Conservation (phyloP, 192 early-diverging fungal genomes). For the Coemansia sp. region DNA sequence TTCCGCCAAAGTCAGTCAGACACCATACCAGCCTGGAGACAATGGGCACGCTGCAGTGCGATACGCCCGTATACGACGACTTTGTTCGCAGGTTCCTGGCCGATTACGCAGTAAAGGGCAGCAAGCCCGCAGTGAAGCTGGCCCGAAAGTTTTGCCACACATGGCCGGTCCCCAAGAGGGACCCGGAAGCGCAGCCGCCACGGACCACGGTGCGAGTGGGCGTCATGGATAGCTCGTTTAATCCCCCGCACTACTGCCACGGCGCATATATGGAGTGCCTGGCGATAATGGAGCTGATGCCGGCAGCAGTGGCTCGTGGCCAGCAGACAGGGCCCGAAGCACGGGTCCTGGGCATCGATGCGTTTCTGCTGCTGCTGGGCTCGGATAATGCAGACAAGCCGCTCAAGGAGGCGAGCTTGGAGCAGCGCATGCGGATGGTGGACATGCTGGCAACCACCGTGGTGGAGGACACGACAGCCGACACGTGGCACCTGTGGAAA, state of each 20-base stretch:
- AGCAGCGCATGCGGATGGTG: slow-evolving; percentile 72
- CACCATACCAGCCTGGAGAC: neutral
- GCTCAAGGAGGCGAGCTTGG: slow-evolving; percentile 52
- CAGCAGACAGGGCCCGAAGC: slow-evolving; percentile 9
- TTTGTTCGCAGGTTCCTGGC: slow-evolving; percentile 34
- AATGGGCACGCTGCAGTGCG: slow-evolving; percentile 32
- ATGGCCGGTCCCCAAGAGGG: slow-evolving; percentile 22
- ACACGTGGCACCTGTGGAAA: slow-evolving; percentile 50
- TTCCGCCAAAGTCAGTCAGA: no score
- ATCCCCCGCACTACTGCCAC: slow-evolving; percentile 63
- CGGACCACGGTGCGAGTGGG: slow-evolving; percentile 33
- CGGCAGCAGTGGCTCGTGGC: slow-evolving; percentile 6
- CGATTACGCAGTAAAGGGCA: neutral
- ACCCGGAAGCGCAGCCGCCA: neutral
- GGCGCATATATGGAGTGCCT: slow-evolving; percentile 44
- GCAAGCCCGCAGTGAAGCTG: slow-evolving; percentile 16
- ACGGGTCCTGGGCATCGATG: slow-evolving; percentile 54
- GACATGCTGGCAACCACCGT: slow-evolving; percentile 55
- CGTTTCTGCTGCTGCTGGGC: slow-evolving; percentile 61
- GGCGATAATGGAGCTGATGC: slow-evolving; percentile 21
- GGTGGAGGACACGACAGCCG: slow-evolving; percentile 27
- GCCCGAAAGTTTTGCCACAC: slow-evolving; percentile 32
- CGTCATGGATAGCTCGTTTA: slow-evolving; percentile 76
- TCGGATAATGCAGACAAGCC: slow-evolving; percentile 71
- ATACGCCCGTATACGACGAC: slow-evolving; percentile 36